phyloP scores from a whole-genome alignment of 306 rosid species.

The Medicago lupulina region DNA sequence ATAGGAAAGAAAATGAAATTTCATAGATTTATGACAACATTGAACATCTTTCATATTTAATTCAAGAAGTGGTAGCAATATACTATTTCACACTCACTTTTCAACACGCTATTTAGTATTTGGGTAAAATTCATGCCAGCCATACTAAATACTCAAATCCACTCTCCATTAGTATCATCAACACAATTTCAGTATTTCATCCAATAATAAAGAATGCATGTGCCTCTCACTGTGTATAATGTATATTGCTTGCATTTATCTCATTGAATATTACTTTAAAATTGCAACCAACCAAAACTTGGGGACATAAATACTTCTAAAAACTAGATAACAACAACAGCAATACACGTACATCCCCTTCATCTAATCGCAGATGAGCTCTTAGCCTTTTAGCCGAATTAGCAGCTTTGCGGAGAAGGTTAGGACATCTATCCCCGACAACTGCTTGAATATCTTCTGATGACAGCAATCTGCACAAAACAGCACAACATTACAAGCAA shows the following conservation, averaged over 20 bases:
- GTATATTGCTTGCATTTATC: slow-evolving; percentile 9
- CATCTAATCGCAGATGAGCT: slow-evolving; percentile 73
- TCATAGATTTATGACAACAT: slow-evolving; percentile 11
- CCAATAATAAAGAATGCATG: not conserved
- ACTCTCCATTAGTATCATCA: not conserved
- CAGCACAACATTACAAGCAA: slow-evolving; percentile 40
- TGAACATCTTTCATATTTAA: slow-evolving; percentile 11
- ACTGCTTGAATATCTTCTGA: slow-evolving; percentile 63
- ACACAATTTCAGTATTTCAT: not conserved
- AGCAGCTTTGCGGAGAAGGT: slow-evolving; percentile 77
- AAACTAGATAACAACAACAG: slow-evolving; percentile 11
- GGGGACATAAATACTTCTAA: slow-evolving; percentile 6
- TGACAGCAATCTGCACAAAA: slow-evolving; percentile 66
- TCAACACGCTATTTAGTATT: not conserved
- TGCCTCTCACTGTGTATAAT: not conserved
- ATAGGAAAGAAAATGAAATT: not conserved
- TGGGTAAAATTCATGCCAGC: slow-evolving; percentile 5
- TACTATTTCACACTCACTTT: not conserved
- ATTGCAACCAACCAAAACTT: slow-evolving; percentile 1
- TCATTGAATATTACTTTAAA: slow-evolving; percentile 17
- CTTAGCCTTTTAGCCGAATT: slow-evolving; percentile 94
- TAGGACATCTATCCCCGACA: slow-evolving; percentile 85
- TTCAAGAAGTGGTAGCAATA: not conserved
- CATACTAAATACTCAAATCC: not conserved
- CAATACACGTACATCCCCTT: slow-evolving; percentile 80